Conservation (phyloP, 2,329 filamentous ascomycete genomes). For the Metarhizium humberi region DNA sequence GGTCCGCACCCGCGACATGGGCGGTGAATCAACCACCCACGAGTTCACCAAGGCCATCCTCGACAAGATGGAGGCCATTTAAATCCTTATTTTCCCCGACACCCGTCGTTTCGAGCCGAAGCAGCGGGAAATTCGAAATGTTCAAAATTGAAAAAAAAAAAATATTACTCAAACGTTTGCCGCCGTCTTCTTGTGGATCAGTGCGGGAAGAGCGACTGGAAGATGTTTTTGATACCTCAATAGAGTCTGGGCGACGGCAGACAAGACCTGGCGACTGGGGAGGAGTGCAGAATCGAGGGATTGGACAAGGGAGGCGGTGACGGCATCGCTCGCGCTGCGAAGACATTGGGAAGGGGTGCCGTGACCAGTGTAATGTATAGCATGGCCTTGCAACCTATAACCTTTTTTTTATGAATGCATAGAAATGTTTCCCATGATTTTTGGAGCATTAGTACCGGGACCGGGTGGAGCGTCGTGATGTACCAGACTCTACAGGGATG, state of each 20-base stretch:
- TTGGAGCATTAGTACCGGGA: neutral
- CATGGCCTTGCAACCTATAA: conserved; percentile 6
- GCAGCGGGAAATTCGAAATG: neutral
- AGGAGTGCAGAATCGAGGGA: neutral
- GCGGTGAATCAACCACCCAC: conserved; percentile 78
- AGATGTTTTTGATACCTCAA: conserved; percentile 5
- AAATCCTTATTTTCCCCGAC: conserved; percentile 21
- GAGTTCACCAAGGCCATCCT: conserved; percentile 93
- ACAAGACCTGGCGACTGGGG: neutral
- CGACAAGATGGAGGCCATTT: conserved; percentile 82
- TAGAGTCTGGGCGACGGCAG: neutral
- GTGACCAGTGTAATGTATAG: conserved; percentile 5
- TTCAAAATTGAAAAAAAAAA: neutral
- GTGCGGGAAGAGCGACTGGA: neutral
- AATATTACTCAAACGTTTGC: neutral
- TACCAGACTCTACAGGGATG: too few species aligned
- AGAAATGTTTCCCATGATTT: neutral
- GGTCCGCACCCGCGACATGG: conserved; percentile 91
- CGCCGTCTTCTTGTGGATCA: neutral
- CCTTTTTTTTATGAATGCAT: conserved; percentile 5
- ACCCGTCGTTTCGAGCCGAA: neutral
- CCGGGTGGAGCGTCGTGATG: too few species aligned
- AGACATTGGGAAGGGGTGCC: neutral
- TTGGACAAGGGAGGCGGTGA: neutral
- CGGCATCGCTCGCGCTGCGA: neutral